phyloP scores from a whole-genome alignment of 306 rosid genomes.

The Hylodesmum podocarpum region DNA sequence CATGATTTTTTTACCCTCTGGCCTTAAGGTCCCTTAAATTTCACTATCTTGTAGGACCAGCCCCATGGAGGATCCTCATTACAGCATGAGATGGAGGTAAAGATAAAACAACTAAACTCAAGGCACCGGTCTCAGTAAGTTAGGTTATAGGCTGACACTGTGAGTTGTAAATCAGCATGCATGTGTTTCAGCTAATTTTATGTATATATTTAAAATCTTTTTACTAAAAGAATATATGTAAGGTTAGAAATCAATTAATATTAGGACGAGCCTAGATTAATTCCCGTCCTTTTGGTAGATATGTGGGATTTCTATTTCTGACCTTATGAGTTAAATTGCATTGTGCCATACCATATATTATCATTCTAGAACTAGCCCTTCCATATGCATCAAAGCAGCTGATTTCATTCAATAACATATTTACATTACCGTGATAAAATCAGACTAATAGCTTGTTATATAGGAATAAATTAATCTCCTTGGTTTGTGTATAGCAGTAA shows the following conservation, averaged over 20 bases:
- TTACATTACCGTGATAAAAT: background rate
- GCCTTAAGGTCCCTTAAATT: background rate
- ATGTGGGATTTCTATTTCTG: conserved; percentile 3
- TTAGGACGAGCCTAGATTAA: background rate
- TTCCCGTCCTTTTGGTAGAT: background rate
- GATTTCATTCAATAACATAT: background rate
- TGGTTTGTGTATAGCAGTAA: background rate
- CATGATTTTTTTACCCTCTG: background rate
- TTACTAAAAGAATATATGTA: background rate
- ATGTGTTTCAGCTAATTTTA: background rate
- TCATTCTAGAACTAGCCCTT: background rate
- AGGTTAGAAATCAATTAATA: background rate
- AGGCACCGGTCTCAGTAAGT: conserved; percentile 28
- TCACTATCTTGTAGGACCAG: conserved; percentile 41
- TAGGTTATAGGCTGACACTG: background rate
- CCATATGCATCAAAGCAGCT: background rate
- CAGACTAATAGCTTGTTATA: conserved; percentile 7
- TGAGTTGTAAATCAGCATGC: background rate
- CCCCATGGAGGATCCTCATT: conserved; percentile 31
- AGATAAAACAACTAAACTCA: conserved; percentile 28
- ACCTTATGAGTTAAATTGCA: background rate
- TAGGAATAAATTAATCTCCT: background rate
- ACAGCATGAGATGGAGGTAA: conserved; percentile 37
- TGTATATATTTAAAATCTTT: background rate
- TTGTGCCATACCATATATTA: background rate